phyloP scores from a whole-genome alignment of 164 flowering plant genomes.

The Stephania cephalantha region DNA sequence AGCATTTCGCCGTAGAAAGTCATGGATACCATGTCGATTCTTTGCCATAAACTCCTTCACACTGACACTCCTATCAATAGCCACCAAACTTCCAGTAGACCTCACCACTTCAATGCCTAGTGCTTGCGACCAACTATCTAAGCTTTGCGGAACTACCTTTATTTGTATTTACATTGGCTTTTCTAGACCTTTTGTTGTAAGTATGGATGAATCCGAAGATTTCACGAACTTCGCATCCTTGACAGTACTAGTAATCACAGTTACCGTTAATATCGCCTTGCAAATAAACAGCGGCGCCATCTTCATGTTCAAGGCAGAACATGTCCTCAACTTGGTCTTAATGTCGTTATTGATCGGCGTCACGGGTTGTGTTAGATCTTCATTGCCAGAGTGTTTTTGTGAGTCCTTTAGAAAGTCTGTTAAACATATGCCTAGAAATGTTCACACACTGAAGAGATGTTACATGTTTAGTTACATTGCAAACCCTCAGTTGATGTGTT shows the following conservation, averaged over 20 bases:
- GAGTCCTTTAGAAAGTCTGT: background rate
- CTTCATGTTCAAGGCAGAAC: conserved; percentile 1
- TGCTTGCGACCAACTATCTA: conserved; percentile 4
- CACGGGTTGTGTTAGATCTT: background rate
- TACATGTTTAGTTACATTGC: background rate
- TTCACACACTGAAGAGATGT: background rate
- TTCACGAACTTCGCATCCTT: conserved; percentile 1
- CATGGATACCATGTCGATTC: conserved; percentile 11
- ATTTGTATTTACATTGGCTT: conserved; percentile 3
- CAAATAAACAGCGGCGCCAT: background rate
- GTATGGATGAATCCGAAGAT: background rate
- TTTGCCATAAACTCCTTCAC: conserved; percentile 5
- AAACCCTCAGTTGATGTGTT: background rate
- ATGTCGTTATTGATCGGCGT: background rate
- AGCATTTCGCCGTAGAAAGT: background rate
- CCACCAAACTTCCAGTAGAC: conserved; percentile 9
- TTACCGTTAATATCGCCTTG: background rate
- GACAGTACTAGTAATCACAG: background rate
- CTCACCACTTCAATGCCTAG: conserved; percentile 12
- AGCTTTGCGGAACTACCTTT: conserved; percentile 4
- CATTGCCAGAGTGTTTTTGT: background rate
- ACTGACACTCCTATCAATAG: conserved; percentile 3
- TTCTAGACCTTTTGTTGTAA: background rate
- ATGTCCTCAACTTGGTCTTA: background rate
- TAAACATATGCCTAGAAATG: background rate